Percentiles rank a stretch among this genome's conserved stretches.
These are phyloP conservation scores for Endogone sp. DNA, from an alignment of 192 early-diverging fungal genomes.

Conservation along the genomic window DNA sequence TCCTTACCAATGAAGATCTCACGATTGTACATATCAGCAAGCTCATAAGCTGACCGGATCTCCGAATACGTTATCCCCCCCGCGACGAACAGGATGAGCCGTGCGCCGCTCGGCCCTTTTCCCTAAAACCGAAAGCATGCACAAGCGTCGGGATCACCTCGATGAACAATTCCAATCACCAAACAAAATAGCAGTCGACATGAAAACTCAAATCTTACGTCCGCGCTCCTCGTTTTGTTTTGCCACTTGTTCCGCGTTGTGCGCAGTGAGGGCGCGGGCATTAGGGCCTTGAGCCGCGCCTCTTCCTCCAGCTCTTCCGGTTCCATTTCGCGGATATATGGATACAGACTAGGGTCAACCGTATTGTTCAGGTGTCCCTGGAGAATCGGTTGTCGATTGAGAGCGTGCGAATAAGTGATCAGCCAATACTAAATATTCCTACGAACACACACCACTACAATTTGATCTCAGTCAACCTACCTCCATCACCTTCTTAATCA, in stretches of 20 bases:
- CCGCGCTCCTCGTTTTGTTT: background rate
- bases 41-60: conserved; percentile 64
- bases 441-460: background rate
- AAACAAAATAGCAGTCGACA: conserved; percentile 1
- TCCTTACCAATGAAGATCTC: conserved; percentile 73
- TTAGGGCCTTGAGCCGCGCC: conserved; percentile 7
- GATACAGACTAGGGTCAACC: conserved; percentile 58
- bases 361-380: conserved; percentile 47
- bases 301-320: conserved; percentile 31
- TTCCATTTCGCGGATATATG: conserved; percentile 57
- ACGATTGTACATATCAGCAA: conserved; percentile 53
- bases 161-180: background rate
- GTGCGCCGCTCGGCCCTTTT: conserved; percentile 40
- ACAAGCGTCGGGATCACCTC: too few relatives aligned
- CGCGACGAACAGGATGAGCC: conserved; percentile 73
- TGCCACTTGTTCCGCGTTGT: background rate
- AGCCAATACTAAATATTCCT: too few relatives aligned
- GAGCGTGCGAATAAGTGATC: background rate
- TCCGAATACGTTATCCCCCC: conserved; percentile 81
- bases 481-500: conserved; percentile 66
- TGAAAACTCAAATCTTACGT: background rate
- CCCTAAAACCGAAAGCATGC: too few relatives aligned
- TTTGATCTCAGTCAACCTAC: conserved; percentile 14
- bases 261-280: conserved; percentile 20
- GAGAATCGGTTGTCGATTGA: too few relatives aligned